Base-by-base conservation (phyloP, 2,329 filamentous ascomycete genomes). In the Colletotrichum lupini region DNA sequence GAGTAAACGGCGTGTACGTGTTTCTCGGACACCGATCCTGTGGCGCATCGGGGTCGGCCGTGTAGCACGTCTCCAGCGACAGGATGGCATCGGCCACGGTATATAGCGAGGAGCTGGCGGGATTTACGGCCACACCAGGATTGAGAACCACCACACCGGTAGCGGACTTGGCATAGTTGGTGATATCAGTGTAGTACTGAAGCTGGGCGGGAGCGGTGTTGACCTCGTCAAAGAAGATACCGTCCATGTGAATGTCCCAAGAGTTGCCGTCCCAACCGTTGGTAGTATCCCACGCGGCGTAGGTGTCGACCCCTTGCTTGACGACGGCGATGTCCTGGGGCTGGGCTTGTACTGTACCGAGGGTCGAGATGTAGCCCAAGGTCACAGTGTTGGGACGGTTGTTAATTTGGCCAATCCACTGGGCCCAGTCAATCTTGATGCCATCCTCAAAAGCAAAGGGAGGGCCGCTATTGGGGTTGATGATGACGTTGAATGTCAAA, bases 351-450 rank as follows among this genome's bases (percentile, higher is more conserved):
- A 63, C 66, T 12, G 42, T 67, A 4, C 65, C 65, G 4, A 67
- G 56, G 5, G 65, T 67, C 14, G 65, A 67, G 55, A 67, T 53
- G 65, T 61, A 67, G 14, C 65, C 65, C 12, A 61, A 6, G 22
- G 65, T 67, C n/a, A 67, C 42, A 2, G 65, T 28, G 16, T 67
- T 67, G 42, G 55, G 65, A 4, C 65, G 57, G 28, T 42, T 7
- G 24, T 68, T 68, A 57, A 68, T 30, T 19, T 68, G 66, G 28
- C 57, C 66, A 19, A 68, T 62, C 66, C 66, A 68, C 30, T 46
- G 49, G 1, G 66, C 66, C 66, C 66, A 68, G 46, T 68, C 66
- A 22, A 62, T 68, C 30, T 68, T 68, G 12, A 62, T 68, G 0
- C 66, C 66, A 6, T 35, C 46, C 28, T 68, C 57, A 5, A 30